These are phyloP conservation scores for Lachnellula arida DNA, from an alignment of 2,329 filamentous ascomycete genomes.

Conservation along the genomic window DNA sequence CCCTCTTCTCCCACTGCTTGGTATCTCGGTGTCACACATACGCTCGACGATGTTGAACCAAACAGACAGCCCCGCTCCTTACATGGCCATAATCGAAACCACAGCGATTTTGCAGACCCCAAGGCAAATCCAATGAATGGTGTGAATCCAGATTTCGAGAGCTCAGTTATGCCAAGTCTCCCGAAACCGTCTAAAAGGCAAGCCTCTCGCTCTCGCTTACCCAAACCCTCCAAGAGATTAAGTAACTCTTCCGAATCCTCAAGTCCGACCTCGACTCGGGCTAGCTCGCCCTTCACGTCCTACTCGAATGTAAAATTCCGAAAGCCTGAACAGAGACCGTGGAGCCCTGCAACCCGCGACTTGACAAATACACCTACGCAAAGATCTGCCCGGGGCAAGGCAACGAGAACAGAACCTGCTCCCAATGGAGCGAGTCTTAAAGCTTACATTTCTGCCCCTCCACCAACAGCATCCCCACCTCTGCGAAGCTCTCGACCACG, in stretches of 20 bases:
- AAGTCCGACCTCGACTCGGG: slow-evolving; percentile 49
- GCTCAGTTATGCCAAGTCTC: slow-evolving; percentile 2
- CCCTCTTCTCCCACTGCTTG: slow-evolving; percentile 63
- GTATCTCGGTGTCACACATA: slow-evolving; percentile 47
- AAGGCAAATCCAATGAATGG: slow-evolving; percentile 29
- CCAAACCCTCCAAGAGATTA: slow-evolving; percentile 23
- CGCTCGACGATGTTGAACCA: slow-evolving; percentile 35
- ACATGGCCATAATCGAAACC: slow-evolving; percentile 46
- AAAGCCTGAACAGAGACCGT: slow-evolving; percentile 24
- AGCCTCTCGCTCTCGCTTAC: slow-evolving; percentile 23
- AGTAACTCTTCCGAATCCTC: slow-evolving; percentile 42
- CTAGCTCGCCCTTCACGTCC: slow-evolving; percentile 50
- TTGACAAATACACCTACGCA: slow-evolving; percentile 33
- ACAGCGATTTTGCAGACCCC: slow-evolving; percentile 52
- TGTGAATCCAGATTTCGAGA: slow-evolving; percentile 28
- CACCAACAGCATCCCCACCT: slow-evolving; percentile 70
- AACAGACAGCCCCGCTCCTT: slow-evolving; percentile 24
- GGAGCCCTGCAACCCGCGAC: slow-evolving; percentile 24
- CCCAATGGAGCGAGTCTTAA: slow-evolving; percentile 55
- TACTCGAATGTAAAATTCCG: slow-evolving; percentile 32
- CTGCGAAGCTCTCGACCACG: slow-evolving; percentile 78
- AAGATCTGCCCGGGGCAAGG: slow-evolving; percentile 25
- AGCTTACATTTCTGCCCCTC: slow-evolving; percentile 67
- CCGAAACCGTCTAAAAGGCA: slow-evolving; percentile 2
- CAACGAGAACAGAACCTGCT: slow-evolving; percentile 17